Evolutionary conservation across 768 basidiomycete species (phyloP).

Genomic region (Calocybe cyanea): DNA sequence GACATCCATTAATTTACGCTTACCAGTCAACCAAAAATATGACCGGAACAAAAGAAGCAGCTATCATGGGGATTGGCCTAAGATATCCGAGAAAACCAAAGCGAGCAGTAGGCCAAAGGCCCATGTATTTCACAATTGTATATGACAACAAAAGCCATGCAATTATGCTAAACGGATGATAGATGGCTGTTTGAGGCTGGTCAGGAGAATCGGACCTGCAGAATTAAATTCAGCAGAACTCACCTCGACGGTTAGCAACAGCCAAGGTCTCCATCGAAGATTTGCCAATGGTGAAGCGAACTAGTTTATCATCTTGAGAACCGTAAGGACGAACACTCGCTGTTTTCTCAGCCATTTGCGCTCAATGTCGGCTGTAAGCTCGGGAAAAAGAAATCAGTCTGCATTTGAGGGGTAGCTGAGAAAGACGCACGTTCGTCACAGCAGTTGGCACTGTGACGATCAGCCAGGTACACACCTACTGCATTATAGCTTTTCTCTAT

Average conservation of each 20-base stretch:
- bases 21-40: constrained; percentile 73
- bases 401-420: constrained; percentile 1
- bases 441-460: background rate
- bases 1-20: constrained; percentile 12
- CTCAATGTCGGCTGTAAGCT: background rate
- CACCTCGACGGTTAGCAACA: constrained; percentile 60
- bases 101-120: constrained; percentile 61
- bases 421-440: background rate
- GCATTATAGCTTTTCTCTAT: constrained; percentile 43
- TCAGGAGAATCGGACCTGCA: constrained; percentile 2
- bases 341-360: constrained; percentile 37
- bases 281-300: constrained; percentile 64
- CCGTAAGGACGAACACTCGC: constrained; percentile 53
- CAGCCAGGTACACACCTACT: constrained; percentile 1
- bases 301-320: constrained; percentile 51
- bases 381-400: background rate
- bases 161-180: constrained; percentile 55
- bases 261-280: constrained; percentile 65
- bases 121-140: constrained; percentile 53
- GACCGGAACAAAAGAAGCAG: constrained; percentile 55
- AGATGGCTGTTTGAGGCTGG: constrained; percentile 36
- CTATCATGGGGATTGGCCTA: constrained; percentile 62
- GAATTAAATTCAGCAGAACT: constrained; percentile 14
- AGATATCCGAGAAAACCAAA: constrained; percentile 49
- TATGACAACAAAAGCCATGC: constrained; percentile 61